Conservation (phyloP, 108 stramenopile species). For the Fistulifera solaris region DNA sequence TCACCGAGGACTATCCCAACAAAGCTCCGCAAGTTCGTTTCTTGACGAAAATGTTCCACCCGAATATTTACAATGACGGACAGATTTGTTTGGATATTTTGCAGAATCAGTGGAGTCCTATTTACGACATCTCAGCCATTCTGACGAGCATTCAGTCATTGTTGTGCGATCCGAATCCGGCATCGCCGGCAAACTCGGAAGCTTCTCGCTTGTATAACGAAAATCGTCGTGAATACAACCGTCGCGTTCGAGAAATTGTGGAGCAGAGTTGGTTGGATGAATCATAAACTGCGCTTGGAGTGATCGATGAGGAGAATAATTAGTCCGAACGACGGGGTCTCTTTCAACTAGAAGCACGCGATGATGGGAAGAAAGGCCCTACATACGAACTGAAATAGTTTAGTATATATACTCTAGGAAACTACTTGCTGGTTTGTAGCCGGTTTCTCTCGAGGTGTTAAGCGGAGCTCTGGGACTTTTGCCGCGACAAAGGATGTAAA, state of each 20-base stretch:
- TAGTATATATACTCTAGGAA: neutral
- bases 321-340: neutral
- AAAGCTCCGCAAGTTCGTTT: conserved; percentile 96
- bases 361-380: neutral
- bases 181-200: conserved; percentile 92
- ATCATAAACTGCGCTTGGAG: conserved; percentile 9
- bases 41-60: conserved; percentile 98
- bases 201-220: conserved; percentile 95
- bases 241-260: conserved; percentile 95
- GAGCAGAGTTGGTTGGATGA: conserved; percentile 95
- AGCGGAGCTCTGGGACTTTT: neutral
- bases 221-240: conserved; percentile 97
- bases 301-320: neutral
- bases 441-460: neutral
- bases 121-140: conserved; percentile 99
- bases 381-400: neutral
- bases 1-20: conserved; percentile 99
- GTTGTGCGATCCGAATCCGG: conserved; percentile 99
- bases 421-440: neutral
- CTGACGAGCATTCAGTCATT: conserved; percentile 98
- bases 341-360: neutral
- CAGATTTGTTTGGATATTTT: conserved; percentile 98
- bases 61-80: conserved; percentile 99
- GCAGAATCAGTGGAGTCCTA: conserved; percentile 99
- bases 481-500: neutral